A percentile compares a stretch with the other conserved stretches of the same genome.
These are phyloP conservation scores for Crucibulum laeve DNA, from an alignment of 768 basidiomycete species.

Conservation along the genomic window DNA sequence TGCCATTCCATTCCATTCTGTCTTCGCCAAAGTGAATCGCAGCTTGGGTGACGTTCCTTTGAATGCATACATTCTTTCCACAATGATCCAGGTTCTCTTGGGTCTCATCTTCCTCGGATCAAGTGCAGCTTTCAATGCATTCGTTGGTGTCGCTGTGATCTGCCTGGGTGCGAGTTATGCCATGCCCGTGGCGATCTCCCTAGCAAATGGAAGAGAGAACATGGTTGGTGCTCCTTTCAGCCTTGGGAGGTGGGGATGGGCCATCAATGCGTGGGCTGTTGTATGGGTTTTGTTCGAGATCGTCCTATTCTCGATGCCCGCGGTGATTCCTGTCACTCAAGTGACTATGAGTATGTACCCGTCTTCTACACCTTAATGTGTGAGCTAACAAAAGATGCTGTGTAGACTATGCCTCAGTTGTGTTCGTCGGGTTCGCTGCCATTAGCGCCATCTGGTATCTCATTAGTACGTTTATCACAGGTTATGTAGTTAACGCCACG, in stretches of 20 bases:
- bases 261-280: slow-evolving; percentile 48
- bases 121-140: slow-evolving; percentile 62
- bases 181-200: slow-evolving; percentile 54
- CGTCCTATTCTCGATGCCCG: slow-evolving; percentile 67
- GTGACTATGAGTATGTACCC: slow-evolving; percentile 46
- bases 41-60: slow-evolving; percentile 45
- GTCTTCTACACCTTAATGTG: too few relatives aligned
- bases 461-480: slow-evolving; percentile 35
- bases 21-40: slow-evolving; percentile 43
- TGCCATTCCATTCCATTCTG: slow-evolving; percentile 50
- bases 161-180: slow-evolving; percentile 63
- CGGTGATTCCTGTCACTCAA: slow-evolving; percentile 48
- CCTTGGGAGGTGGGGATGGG: slow-evolving; percentile 39
- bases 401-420: slow-evolving; percentile 63
- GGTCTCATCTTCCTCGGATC: slow-evolving; percentile 63
- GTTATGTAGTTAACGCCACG: slow-evolving; percentile 1
- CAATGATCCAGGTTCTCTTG: slow-evolving; percentile 51
- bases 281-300: slow-evolving; percentile 60
- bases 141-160: slow-evolving; percentile 63
- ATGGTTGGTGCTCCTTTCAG: slow-evolving; percentile 47
- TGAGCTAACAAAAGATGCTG: background rate
- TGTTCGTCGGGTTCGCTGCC: slow-evolving; percentile 57
- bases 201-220: slow-evolving; percentile 37
- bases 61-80: slow-evolving; percentile 58
- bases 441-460: slow-evolving; percentile 61